Evolutionary conservation across 257 asterid species (phyloP).

Genomic region (Plantago elongata): DNA sequence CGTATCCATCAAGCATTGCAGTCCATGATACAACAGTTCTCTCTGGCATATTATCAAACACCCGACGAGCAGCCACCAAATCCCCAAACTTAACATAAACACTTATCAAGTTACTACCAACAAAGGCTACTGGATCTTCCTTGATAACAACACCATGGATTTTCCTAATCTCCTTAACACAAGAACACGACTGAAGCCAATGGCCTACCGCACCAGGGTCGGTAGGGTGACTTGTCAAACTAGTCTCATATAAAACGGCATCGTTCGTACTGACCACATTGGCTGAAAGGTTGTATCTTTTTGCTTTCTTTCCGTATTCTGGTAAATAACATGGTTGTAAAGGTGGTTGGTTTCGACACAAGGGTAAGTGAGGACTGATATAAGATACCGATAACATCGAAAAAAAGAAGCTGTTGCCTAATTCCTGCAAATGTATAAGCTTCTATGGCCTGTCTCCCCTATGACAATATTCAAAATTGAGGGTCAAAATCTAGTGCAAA

Average conservation of each 20-base stretch:
- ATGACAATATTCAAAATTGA: constrained; percentile 11
- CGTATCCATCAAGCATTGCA: constrained; percentile 87
- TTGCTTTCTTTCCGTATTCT: constrained; percentile 16
- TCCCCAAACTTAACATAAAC: constrained; percentile 44
- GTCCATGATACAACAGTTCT: constrained; percentile 88
- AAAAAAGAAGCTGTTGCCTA: not conserved
- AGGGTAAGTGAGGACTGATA: constrained; percentile 22
- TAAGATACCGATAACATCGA: constrained; percentile 50
- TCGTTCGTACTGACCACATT: constrained; percentile 1
- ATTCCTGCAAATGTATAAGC: constrained; percentile 3
- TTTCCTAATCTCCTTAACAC: constrained; percentile 33
- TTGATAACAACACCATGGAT: constrained; percentile 48
- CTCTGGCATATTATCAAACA: constrained; percentile 69
- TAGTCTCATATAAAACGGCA: constrained; percentile 1
- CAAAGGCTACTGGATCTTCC: constrained; percentile 29
- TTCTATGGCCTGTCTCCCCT: constrained; percentile 14
- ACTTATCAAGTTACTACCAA: constrained; percentile 58
- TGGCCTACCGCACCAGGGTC: constrained; percentile 34
- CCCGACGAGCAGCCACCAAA: constrained; percentile 55
- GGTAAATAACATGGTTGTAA: constrained; percentile 12
- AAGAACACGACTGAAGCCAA: constrained; percentile 55
- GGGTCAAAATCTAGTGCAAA: constrained; percentile 14
- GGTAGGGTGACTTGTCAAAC: constrained; percentile 15
- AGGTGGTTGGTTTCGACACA: constrained; percentile 30
- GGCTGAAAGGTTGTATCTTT: constrained; percentile 15